phyloP scores from a whole-genome alignment of 495 filamentous ascomycete species.

The Entonaema liquescens region DNA sequence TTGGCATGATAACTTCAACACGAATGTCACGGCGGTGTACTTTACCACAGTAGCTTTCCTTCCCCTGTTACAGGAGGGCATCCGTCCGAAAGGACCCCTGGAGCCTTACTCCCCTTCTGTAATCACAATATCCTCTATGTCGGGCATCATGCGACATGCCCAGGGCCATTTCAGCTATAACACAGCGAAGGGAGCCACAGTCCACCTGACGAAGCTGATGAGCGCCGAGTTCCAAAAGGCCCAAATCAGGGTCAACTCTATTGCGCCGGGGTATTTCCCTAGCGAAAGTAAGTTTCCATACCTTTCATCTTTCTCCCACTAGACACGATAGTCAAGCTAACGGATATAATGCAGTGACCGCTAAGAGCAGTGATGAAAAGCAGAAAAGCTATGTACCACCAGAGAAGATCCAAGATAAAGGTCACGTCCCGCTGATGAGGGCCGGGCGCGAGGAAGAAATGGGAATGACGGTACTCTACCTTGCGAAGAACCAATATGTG shows the following conservation, averaged over 20 bases:
- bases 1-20: constrained; percentile 62
- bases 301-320: background rate
- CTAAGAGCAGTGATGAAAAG: constrained; percentile 60
- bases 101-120: constrained; percentile 60
- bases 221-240: constrained; percentile 61
- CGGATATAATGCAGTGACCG: constrained; percentile 56
- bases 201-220: constrained; percentile 70
- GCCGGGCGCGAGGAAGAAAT: constrained; percentile 65
- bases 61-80: constrained; percentile 60
- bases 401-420: constrained; percentile 62
- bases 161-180: constrained; percentile 68
- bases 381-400: constrained; percentile 62
- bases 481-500: constrained; percentile 67
- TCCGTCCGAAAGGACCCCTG: constrained; percentile 52
- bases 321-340: background rate
- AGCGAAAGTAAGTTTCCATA: constrained; percentile 54
- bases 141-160: constrained; percentile 61
- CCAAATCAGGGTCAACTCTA: constrained; percentile 67
- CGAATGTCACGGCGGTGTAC: constrained; percentile 69
- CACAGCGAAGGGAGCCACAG: constrained; percentile 66
- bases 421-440: constrained; percentile 60
- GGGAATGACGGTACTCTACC: constrained; percentile 63
- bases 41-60: constrained; percentile 72
- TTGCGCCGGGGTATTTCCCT: constrained; percentile 72
- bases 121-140: constrained; percentile 66